Conservation (phyloP, 2,329 filamentous ascomycete species). For the Geoglossum cookeanum region DNA sequence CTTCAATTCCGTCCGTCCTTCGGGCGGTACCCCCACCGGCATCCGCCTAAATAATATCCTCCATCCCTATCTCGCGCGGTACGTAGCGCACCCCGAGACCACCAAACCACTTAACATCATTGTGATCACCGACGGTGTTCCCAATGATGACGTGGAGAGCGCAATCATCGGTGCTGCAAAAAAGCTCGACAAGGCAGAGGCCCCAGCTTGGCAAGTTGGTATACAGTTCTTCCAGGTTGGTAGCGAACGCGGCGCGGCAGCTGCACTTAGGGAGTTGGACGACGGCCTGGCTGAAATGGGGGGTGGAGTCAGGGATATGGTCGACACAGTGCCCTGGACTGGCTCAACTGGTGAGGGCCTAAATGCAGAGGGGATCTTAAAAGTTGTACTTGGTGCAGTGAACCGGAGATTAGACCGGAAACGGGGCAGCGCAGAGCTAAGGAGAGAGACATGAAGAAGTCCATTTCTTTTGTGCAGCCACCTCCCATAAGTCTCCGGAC, state of each 20-base stretch:
- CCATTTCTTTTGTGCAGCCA: too few species aligned
- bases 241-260: slow-evolving; percentile 42
- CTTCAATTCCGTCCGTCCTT: slow-evolving; percentile 48
- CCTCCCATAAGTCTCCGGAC: too few species aligned
- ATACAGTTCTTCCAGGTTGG: slow-evolving; percentile 96
- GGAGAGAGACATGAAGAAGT: not conserved
- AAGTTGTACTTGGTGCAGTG: slow-evolving; percentile 63
- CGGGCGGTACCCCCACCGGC: slow-evolving; percentile 56
- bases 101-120: slow-evolving; percentile 79
- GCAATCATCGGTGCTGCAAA: slow-evolving; percentile 47
- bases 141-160: slow-evolving; percentile 59
- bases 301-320: slow-evolving; percentile 58
- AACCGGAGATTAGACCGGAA: slow-evolving; percentile 43
- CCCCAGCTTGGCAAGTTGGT: slow-evolving; percentile 65
- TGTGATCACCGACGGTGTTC: slow-evolving; percentile 73
- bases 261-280: slow-evolving; percentile 53
- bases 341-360: slow-evolving; percentile 31
- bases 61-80: slow-evolving; percentile 44
- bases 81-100: slow-evolving; percentile 27
- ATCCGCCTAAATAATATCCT: slow-evolving; percentile 52
- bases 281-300: slow-evolving; percentile 43
- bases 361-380: slow-evolving; percentile 54
- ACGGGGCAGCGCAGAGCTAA: not conserved
- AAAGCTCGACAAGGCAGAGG: slow-evolving; percentile 49
- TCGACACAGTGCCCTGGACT: slow-evolving; percentile 70